Evolutionary conservation across 768 basidiomycete genomes (phyloP).

Genomic region (Mycena olivaceomarginata): DNA sequence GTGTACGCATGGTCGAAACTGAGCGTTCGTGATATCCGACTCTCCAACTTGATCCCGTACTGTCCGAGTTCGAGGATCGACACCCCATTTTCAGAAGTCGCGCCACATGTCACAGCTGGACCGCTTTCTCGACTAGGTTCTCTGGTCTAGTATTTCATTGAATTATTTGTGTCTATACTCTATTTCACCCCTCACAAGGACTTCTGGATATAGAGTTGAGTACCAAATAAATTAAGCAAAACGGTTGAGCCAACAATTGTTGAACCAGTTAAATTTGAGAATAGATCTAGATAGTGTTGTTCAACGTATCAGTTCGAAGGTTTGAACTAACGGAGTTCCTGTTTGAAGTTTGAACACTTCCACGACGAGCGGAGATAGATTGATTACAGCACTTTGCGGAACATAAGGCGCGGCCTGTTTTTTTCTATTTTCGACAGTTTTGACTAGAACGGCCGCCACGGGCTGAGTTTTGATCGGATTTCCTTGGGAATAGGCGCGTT

Average conservation of each 20-base stretch:
- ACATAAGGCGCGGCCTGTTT: too few species aligned
- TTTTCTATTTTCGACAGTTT: too few species aligned
- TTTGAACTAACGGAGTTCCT: too few species aligned
- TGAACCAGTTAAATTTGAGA: background rate
- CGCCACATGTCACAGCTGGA: conserved; percentile 9
- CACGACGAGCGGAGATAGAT: too few species aligned
- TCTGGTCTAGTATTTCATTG: background rate
- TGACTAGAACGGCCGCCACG: too few species aligned
- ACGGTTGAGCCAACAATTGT: conserved; percentile 5
- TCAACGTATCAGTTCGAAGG: too few species aligned
- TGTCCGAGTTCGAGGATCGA: conserved; percentile 8
- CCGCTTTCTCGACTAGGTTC: conserved; percentile 6
- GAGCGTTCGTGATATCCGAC: background rate
- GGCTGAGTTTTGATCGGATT: too few species aligned
- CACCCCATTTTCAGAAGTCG: conserved; percentile 11
- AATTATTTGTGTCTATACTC: background rate
- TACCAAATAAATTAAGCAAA: conserved; percentile 11
- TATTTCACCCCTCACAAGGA: conserved; percentile 3
- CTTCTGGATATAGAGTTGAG: conserved; percentile 7
- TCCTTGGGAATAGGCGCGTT: too few species aligned
- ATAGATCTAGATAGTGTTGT: too few species aligned
- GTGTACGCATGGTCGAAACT: background rate
- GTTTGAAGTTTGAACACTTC: too few species aligned
- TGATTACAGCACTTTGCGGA: too few species aligned
- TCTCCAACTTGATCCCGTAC: background rate